Conservation (phyloP, 225 moss, liverwort and hornwort species). For the Anthoceros angustus region DNA sequence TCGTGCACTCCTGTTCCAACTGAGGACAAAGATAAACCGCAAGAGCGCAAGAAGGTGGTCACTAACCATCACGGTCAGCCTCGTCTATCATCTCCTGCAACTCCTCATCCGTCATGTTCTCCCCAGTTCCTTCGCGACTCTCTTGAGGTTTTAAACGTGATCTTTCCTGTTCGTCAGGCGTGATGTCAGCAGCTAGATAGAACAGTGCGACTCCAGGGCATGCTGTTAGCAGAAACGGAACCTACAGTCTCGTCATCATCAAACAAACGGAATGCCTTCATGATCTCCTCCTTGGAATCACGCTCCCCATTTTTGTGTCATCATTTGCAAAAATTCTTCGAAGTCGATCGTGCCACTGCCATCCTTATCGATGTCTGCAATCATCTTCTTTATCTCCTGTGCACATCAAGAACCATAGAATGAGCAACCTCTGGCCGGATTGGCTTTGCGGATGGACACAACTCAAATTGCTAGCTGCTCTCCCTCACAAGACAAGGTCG, state of each 20-base stretch:
- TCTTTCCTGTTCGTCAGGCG: conserved; percentile 42
- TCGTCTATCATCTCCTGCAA: conserved; percentile 66
- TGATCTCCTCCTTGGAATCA: conserved; percentile 86
- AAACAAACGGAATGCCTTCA: conserved; percentile 85
- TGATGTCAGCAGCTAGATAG: neutral
- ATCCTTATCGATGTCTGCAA: conserved; percentile 69
- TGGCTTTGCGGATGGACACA: neutral
- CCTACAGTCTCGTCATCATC: conserved; percentile 83
- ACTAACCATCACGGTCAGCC: conserved; percentile 81
- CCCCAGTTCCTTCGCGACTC: conserved; percentile 72
- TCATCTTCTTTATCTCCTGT: conserved; percentile 97
- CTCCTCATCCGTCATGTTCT: conserved; percentile 36
- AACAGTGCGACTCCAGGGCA: neutral
- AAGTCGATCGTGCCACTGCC: conserved; percentile 67
- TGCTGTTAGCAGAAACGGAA: neutral
- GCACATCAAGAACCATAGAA: neutral
- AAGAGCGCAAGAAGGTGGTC: neutral
- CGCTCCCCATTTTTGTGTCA: conserved; percentile 94
- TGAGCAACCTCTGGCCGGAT: too few relatives aligned
- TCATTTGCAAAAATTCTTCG: conserved; percentile 92
- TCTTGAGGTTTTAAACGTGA: conserved; percentile 81
- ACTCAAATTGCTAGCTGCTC: neutral
- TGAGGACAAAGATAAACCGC: neutral
- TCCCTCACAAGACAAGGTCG: neutral
- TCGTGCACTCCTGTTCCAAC: neutral